Evolutionary conservation across 2,329 filamentous ascomycete species (phyloP), one percentile per base, ranked within the genome.

Genomic region (Pezicula carpinea): DNA sequence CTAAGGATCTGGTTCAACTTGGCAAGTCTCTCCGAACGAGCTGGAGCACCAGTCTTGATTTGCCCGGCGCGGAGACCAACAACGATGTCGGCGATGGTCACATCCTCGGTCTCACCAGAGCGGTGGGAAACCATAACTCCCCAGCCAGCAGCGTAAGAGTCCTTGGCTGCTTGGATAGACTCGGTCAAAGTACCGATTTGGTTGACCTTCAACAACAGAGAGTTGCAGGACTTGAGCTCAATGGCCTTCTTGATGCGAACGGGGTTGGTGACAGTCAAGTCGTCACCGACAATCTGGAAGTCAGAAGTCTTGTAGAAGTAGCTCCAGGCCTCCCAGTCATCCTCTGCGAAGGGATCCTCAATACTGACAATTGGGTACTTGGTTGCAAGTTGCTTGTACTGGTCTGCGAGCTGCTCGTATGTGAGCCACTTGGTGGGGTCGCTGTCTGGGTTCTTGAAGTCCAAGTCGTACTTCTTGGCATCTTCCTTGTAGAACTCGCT

Each of bases 1-100:
- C 93, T 89, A 67, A 99, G 87, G 66, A 99, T 96, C 81, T 99
- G 93, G 87, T 99, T 99, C 69, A 99, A 88, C 83, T 99, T 99
- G 72, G 93, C 93, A 61, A 97, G 82, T 79, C 93, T 91, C 83
- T 99, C 93, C 62, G 92, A 96, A 66, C 93, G 87, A 69, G 87
- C 87, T 62, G 93, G 93, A 55, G 92, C 92, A 82, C 91, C 91
- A 58, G 91, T 95, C 89, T 96, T 96, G 83, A 99, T 97, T 82
- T 99, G 89, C 60, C 93, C 93, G 64, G 91, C 77, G 64, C 93
- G 89, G 67, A 99, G 88, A 77, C 93, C 93, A 62, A 99, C 93
- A 57, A 91, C 90, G 61, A 99, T 93, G 69, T 99, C 93, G 61
- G 93, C 86, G 70, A 99, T 99, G 73, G 93, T 99, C 64, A 99